Evolutionary conservation across 768 basidiomycete genomes (phyloP).

Genomic region (Mycena galopus): DNA sequence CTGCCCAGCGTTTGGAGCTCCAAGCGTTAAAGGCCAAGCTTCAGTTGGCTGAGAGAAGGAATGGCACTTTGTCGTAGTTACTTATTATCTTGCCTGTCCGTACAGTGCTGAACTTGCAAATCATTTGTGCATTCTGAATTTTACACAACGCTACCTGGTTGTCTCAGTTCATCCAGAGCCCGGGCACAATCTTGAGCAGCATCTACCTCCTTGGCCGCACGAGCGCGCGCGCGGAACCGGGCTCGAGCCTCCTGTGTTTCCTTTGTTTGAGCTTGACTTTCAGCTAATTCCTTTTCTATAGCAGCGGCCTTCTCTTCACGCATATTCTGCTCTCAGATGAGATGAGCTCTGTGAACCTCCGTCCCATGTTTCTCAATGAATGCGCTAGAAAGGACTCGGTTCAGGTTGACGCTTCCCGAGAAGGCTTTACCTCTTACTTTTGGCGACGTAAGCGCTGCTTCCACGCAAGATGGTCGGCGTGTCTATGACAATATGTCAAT

Average conservation of each 20-base stretch:
- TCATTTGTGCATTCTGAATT: too few relatives aligned
- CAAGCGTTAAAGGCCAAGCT: background rate
- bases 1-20: background rate
- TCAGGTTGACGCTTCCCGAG: background rate
- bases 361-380: background rate
- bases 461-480: background rate
- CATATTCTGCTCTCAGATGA: too few relatives aligned
- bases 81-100: too few relatives aligned
- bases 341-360: background rate
- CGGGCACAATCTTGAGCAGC: too few relatives aligned
- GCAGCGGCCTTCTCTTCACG: background rate
- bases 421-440: background rate
- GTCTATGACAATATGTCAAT: background rate
- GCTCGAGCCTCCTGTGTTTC: too few relatives aligned
- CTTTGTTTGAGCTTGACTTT: too few relatives aligned
- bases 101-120: too few relatives aligned
- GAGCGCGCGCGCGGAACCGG: too few relatives aligned
- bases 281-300: background rate
- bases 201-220: too few relatives aligned
- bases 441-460: background rate
- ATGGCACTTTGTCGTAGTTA: too few relatives aligned
- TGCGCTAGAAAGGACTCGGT: background rate
- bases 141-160: too few relatives aligned
- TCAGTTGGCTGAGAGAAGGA: background rate
- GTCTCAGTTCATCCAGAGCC: too few relatives aligned